A percentile compares a stretch with the other conserved stretches of the same genome.
phyloP scores from a whole-genome alignment of 495 filamentous ascomycete species.

The Daldinia caldariorum region DNA sequence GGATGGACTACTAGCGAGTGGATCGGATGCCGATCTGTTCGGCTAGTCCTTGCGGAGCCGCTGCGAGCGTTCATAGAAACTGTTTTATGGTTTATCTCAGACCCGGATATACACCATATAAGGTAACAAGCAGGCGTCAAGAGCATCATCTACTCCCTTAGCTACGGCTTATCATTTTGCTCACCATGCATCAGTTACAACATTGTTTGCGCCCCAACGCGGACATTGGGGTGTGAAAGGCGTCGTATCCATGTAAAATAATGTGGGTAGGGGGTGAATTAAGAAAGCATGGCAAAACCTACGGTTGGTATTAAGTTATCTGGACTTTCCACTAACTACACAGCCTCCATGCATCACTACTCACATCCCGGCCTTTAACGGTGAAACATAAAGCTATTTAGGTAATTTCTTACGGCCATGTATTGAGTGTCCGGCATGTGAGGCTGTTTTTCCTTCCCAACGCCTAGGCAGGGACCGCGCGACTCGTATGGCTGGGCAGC shows the following conservation, averaged over 20 bases:
- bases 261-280: slow-evolving; percentile 6
- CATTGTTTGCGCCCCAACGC: slow-evolving; percentile 9
- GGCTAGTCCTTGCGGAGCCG: not conserved
- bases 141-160: too few relatives aligned
- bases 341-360: slow-evolving; percentile 10
- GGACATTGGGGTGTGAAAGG: not conserved
- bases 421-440: slow-evolving; percentile 1
- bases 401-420: not conserved
- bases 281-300: slow-evolving; percentile 25
- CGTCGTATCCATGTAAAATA: not conserved
- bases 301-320: slow-evolving; percentile 28
- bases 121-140: not conserved
- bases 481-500: slow-evolving; percentile 15
- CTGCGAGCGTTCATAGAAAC: not conserved
- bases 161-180: not conserved
- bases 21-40: not conserved
- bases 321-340: slow-evolving; percentile 17
- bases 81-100: not conserved
- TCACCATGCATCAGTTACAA: not conserved
- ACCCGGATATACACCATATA: not conserved
- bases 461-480: not conserved
- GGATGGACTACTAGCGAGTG: slow-evolving; percentile 72
- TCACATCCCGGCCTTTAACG: slow-evolving; percentile 13
- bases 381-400: slow-evolving; percentile 1
- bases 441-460: not conserved